Evolutionary conservation across 1,139 yeast genomes (phyloP), one percentile per base, ranked within the genome.

Genomic region (Taphrina flavorubra): DNA sequence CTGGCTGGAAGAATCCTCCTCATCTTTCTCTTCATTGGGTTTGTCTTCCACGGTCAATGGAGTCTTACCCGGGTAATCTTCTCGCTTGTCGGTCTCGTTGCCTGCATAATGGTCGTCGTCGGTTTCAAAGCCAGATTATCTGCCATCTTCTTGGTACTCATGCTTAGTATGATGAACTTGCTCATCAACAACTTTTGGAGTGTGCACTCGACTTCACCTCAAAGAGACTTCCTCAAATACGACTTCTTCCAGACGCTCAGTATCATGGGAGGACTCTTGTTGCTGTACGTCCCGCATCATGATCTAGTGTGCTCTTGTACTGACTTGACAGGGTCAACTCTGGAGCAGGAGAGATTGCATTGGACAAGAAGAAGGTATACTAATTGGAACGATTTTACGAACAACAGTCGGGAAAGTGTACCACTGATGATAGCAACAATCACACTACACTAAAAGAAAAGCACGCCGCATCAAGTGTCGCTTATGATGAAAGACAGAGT

Each of bases 351-450:
- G 95, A 90, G 75, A 83, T 92, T 74, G 90, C 97, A 47, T 82
- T 94, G 72, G 99, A 94, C 78, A 97, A 92, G 79, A 94, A 94
- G 89, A 92, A 94, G 83, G 94, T 94, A 82, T 89, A 90, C 58
- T 70, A 70, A 53, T 51, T 42, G 36, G 60, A 34, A 34, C 36
- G 37, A 36, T 51, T 44, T n/a, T 47, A 25, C 25, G 44, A 37
- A 34, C 4, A 53, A 31, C 14, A 34, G 42, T 5, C n/a, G 11
- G 6, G 42, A 6, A 20, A 18, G 20, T 18, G 53, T 49, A 49
- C 36, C 36, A 25, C 53, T 20, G 36, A 49, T 8, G 53, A 25
- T 11, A 25, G 10, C 8, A 16, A 34, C 53, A 14, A n/a, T 44
- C 47, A 44, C 47, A n/a, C 16, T 18, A 44, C 47, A n/a, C 16